A percentile compares a stretch with the other conserved stretches of the same genome.
Evolutionary conservation across 2,329 filamentous ascomycete genomes (phyloP).

Genomic region (Pseudogymnoascus sp.): DNA sequence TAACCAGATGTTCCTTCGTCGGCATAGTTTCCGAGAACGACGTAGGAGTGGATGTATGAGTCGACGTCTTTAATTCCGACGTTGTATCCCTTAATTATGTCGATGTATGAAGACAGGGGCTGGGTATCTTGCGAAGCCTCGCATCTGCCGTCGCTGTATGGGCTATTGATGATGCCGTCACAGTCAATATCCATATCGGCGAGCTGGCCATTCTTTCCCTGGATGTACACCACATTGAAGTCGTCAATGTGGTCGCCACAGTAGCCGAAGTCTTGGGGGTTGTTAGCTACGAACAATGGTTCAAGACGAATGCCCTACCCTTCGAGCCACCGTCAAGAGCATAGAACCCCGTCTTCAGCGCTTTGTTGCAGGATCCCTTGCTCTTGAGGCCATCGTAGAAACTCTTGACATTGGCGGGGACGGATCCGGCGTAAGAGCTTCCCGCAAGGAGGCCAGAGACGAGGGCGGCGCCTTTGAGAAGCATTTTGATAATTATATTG

Average conservation of each 20-base stretch:
- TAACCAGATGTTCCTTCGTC: slow-evolving; percentile 26
- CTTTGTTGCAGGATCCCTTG: slow-evolving; percentile 32
- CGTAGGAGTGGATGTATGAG: slow-evolving; percentile 43
- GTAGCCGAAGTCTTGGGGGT: slow-evolving; percentile 31
- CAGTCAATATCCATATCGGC: slow-evolving; percentile 53
- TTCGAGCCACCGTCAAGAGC: slow-evolving; percentile 31
- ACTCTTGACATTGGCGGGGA: slow-evolving; percentile 34
- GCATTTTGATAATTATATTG: slow-evolving; percentile 4
- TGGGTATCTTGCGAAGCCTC: slow-evolving; percentile 37
- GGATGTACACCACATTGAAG: slow-evolving; percentile 39
- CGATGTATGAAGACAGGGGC: slow-evolving; percentile 40
- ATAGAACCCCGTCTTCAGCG: slow-evolving; percentile 35
- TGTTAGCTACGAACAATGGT: slow-evolving; percentile 4
- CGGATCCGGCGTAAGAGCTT: slow-evolving; percentile 17
- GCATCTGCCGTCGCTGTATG: slow-evolving; percentile 38
- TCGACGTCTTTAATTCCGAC: slow-evolving; percentile 37
- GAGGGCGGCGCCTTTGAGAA: background rate
- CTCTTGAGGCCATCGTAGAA: slow-evolving; percentile 35
- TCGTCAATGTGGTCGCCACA: slow-evolving; percentile 38
- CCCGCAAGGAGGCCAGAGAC: background rate
- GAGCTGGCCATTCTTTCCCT: slow-evolving; percentile 34
- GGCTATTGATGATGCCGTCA: slow-evolving; percentile 40
- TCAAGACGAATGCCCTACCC: slow-evolving; percentile 23
- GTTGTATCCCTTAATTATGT: slow-evolving; percentile 31
- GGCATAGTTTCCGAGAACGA: slow-evolving; percentile 43